Evolutionary conservation across 345 rosid species (phyloP).

Genomic region (Anastatica hierochuntica): DNA sequence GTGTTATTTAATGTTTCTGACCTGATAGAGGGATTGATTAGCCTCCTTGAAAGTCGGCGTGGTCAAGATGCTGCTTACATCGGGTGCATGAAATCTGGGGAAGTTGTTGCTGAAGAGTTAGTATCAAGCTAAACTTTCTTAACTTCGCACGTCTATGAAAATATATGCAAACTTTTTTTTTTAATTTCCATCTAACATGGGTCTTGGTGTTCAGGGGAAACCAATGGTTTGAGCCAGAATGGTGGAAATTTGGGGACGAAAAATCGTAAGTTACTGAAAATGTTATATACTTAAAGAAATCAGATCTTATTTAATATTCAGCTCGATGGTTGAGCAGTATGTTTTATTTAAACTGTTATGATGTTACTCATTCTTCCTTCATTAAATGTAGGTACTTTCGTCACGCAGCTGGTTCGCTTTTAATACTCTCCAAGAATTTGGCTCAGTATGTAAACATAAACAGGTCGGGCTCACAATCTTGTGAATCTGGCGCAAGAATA

Average conservation of each 20-base stretch:
- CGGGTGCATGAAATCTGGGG: constrained; percentile 99
- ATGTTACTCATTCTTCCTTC: not conserved
- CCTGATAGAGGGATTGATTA: constrained; percentile 65
- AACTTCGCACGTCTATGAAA: not conserved
- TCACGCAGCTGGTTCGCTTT: constrained; percentile 66
- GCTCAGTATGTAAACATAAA: constrained; percentile 73
- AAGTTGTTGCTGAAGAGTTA: constrained; percentile 66
- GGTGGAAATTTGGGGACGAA: constrained; percentile 96
- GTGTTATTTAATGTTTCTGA: constrained; percentile 10
- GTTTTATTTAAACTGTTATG: not conserved
- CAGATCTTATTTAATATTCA: no score
- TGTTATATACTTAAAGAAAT: not conserved
- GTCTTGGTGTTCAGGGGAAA: constrained; percentile 53
- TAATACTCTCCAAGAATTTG: constrained; percentile 73
- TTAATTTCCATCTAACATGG: constrained; percentile 3
- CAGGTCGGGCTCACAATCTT: constrained; percentile 40
- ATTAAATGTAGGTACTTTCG: constrained; percentile 65
- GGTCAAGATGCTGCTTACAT: constrained; percentile 70
- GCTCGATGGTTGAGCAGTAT: no score
- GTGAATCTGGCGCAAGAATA: not conserved
- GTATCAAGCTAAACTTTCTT: constrained; percentile 15
- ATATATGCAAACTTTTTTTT: not conserved
- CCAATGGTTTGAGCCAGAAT: constrained; percentile 92
- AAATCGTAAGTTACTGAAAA: constrained; percentile 68
- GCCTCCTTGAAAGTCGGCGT: constrained; percentile 56